phyloP scores from a whole-genome alignment of 345 rosid genomes.

The Orychophragmus violaceus region DNA sequence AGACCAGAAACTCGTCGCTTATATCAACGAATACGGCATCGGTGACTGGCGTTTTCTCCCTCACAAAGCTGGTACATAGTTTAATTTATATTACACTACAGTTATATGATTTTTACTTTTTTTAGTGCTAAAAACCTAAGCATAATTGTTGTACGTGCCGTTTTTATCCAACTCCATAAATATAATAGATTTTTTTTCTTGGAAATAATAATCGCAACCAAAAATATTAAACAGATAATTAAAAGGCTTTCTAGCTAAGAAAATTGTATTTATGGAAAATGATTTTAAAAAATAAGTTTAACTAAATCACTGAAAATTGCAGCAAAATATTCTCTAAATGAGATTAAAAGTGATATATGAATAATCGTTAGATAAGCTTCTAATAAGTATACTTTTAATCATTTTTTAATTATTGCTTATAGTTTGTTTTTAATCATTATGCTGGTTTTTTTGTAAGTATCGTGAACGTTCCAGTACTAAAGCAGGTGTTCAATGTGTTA shows the following conservation, averaged over 20 bases:
- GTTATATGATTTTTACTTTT: neutral
- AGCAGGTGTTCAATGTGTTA: neutral
- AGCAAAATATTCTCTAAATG: neutral
- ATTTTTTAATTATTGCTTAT: neutral
- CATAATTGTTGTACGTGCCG: neutral
- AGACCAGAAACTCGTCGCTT: constrained; percentile 55
- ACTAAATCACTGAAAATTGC: neutral
- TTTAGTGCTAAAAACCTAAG: neutral
- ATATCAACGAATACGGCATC: constrained; percentile 40
- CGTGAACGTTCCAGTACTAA: too few species aligned
- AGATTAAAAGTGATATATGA: neutral
- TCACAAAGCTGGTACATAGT: constrained; percentile 46
- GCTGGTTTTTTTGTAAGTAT: neutral
- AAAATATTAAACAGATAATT: neutral
- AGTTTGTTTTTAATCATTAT: neutral
- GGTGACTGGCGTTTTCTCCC: constrained; percentile 74
- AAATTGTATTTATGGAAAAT: neutral
- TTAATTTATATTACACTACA: neutral
- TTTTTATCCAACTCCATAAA: neutral
- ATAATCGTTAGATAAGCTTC: neutral
- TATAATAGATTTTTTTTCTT: neutral
- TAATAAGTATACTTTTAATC: neutral
- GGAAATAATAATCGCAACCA: neutral
- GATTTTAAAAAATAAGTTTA: neutral
- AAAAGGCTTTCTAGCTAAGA: neutral